Base-by-base conservation (phyloP, 1,284 basidiomycete species). In the Sporisorium scitamineum region DNA sequence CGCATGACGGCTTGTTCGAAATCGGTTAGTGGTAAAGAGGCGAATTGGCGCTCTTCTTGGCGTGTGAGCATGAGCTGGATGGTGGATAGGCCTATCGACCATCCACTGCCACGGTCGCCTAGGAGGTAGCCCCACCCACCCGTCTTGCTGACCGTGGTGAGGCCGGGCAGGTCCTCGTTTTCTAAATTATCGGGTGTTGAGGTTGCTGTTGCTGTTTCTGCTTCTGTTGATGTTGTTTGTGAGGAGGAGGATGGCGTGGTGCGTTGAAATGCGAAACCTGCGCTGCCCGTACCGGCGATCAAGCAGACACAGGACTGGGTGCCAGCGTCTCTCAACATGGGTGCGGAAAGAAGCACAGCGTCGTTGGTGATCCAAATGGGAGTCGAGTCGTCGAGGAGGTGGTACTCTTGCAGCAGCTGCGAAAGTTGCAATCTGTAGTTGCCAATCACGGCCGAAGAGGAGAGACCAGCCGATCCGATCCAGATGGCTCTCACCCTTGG, bases 351-450 rank as follows among this genome's bases (percentile, higher is more conserved):
- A 14, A 76, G 34, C 1, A 76, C 74, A 3, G 74, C 74, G 39
- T 76, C 74, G 39, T 76, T 76, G 41, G 69, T 72, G 65, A 76
- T 72, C 74, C 74, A 76, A 26, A 76, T 70, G 26, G 61, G 50
- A 13, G 74, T 72, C 4, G 47, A 37, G 11, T 76, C 64, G 42
- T 76, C 69, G 7, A 60, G 56, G 16, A 76, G 52, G 13, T 62
- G 54, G 14, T 63, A 63, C 26, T 68, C 68, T 31, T 67, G 63
- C 14, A 76, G 24, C 22, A 71, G 41, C 24, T 67, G 64, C 16
- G 61, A 68, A 6, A 76, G 44, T 41, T 76, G 64, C 37, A 45
- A 54, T 18, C 69, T 22, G 37, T 76, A 76, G 27, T 48, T 62
- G 39, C 63, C 34, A 29, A 71, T 71, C 9, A 76, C 61, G 1